These are phyloP conservation scores for Ajuga chamaepitys DNA, from an alignment of 257 asterid species.

Conservation along the genomic window DNA sequence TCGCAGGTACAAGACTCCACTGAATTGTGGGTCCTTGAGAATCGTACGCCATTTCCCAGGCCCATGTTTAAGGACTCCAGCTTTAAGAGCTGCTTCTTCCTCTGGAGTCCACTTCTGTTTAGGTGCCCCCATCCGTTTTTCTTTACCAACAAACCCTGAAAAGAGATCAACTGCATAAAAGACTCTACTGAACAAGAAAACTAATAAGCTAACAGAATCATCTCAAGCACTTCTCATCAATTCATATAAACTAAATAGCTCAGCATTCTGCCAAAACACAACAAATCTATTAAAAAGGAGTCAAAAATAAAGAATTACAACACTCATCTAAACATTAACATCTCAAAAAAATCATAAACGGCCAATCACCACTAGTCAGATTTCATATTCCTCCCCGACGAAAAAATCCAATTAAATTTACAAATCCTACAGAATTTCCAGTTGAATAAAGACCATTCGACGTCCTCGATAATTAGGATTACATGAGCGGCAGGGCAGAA, in stretches of 20 bases:
- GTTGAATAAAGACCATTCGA: not conserved
- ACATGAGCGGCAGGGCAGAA: constrained; percentile 5
- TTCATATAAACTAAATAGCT: not conserved
- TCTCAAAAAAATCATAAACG: not conserved
- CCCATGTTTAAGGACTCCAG: constrained; percentile 93
- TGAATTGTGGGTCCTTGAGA: constrained; percentile 86
- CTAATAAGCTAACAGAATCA: not conserved
- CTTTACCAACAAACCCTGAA: constrained; percentile 1
- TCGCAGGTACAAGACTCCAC: constrained; percentile 65
- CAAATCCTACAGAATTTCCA: not conserved
- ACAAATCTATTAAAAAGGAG: not conserved
- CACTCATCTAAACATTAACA: not conserved
- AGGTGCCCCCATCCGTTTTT: constrained; percentile 78
- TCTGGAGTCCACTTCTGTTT: constrained; percentile 98
- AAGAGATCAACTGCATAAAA: constrained; percentile 13
- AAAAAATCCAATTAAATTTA: not conserved
- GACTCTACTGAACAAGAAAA: not conserved
- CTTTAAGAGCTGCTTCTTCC: constrained; percentile 97
- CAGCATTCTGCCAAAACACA: not conserved
- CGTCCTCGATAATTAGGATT: not conserved
- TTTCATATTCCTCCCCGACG: not conserved
- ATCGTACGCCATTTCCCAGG: constrained; percentile 98
- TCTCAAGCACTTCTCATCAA: not conserved
- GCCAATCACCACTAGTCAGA: not conserved
- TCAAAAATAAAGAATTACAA: not conserved